Evolutionary conservation across 805 yeast genomes (phyloP), one percentile per base, ranked within the genome.

Genomic region (Geotrichum ghanense): DNA sequence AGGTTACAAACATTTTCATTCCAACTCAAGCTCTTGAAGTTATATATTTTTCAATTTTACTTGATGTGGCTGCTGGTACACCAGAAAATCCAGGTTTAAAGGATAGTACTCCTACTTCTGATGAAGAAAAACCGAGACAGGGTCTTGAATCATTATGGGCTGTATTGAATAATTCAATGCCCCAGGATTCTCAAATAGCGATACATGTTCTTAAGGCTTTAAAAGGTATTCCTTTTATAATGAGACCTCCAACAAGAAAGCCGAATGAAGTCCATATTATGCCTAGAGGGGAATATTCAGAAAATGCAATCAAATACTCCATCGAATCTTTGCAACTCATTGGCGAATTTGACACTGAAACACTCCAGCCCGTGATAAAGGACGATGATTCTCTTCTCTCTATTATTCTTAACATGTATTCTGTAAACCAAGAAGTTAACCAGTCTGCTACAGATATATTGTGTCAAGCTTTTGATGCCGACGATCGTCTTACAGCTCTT

Each of bases 401-500:
- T 0, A 71, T 83, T 47, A 83, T 94, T 85, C 72, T 87, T 1
- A 78, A 85, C 57, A 65, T 85, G 2, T 76, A 86, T 46, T 77
- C 89, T 0, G 77, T 88, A 0, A 69, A 74, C 43, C 67, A 67
- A 20, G 65, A 64, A 16, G 62, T 81, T 2, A 81, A 79, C 49
- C 87, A 85, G 57, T 72, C 81, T 1, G 82, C 89, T 1, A 72
- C 83, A 3, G 81, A 81, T 51, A 70, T 86, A 19, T 60, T 88
- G 2, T 81, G 83, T 55, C 90, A 84, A 53, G 76, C 84, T 0
- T 83, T 76, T 60, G 94, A 87, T 60, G 84, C 80, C 12, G 79
- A 77, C 47, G 95, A 89, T 16, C 73, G 96, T 56, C 64, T 76
- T 27, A 95, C 84, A 60, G 86, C 88, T 27, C 69, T 85, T n/a